Percentiles rank a stretch among this genome's conserved stretches.
Evolutionary conservation across 768 basidiomycete species (phyloP).

Genomic region (Baorangia bicolor): DNA sequence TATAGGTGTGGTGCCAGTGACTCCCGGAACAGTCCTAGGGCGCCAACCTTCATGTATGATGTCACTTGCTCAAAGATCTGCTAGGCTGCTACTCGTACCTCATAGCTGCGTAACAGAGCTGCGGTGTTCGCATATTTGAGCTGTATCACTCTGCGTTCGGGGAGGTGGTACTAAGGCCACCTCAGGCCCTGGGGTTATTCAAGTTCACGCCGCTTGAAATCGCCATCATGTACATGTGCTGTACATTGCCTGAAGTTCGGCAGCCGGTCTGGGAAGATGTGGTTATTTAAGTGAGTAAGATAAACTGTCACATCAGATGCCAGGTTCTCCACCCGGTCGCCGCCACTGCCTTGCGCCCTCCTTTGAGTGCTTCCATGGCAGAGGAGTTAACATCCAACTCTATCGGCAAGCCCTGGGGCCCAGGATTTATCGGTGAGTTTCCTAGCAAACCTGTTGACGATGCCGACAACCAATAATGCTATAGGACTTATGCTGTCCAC

Average conservation of each 20-base stretch:
- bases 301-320: background rate
- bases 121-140: too few relatives aligned
- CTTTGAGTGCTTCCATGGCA: background rate
- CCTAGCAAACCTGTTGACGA: background rate
- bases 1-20: too few relatives aligned
- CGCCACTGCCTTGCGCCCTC: background rate
- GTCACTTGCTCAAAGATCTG: too few relatives aligned
- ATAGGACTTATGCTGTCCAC: background rate
- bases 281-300: background rate
- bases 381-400: background rate
- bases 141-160: too few relatives aligned
- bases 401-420: background rate
- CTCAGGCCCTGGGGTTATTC: background rate
- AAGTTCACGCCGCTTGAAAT: background rate
- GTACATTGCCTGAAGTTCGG: background rate
- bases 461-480: background rate
- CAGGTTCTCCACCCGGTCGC: background rate
- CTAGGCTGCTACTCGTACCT: too few relatives aligned
- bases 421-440: constrained; percentile 5
- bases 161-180: too few relatives aligned
- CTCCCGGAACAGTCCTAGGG: too few relatives aligned
- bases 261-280: background rate
- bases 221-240: background rate
- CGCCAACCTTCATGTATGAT: too few relatives aligned
- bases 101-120: too few relatives aligned